phyloP scores from a whole-genome alignment of 495 filamentous ascomycete genomes.

The Aspergillus carlsbadensis region DNA sequence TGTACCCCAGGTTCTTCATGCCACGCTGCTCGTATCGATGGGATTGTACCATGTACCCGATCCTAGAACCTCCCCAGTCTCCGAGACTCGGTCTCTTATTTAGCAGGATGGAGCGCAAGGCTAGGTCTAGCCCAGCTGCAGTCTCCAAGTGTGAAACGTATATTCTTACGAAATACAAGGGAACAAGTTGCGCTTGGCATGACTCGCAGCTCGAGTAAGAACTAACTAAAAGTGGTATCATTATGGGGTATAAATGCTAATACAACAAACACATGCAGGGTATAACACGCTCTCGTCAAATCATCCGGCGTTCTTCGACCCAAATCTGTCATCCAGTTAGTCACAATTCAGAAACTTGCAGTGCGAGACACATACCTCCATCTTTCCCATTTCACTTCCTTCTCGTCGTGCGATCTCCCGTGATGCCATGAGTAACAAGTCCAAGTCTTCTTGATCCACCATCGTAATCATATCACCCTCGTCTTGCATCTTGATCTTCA shows the following conservation, averaged over 20 bases:
- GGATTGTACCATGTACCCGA: slow-evolving; percentile 24
- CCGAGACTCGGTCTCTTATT: too few species aligned
- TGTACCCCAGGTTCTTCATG: too few species aligned
- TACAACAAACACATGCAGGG: slow-evolving; percentile 16
- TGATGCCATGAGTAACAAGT: slow-evolving; percentile 71
- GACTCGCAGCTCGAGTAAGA: neutral
- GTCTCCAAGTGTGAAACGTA: too few species aligned
- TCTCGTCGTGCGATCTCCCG: slow-evolving; percentile 70
- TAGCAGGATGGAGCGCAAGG: too few species aligned
- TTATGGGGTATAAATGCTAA: slow-evolving; percentile 20
- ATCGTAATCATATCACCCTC: slow-evolving; percentile 93
- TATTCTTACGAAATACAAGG: slow-evolving; percentile 22
- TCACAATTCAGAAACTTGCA: neutral
- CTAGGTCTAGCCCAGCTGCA: too few species aligned
- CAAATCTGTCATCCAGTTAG: slow-evolving; percentile 52
- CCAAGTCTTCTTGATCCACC: slow-evolving; percentile 94
- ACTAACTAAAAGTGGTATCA: slow-evolving; percentile 1
- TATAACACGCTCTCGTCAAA: slow-evolving; percentile 25
- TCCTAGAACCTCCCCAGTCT: too few species aligned
- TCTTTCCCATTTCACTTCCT: slow-evolving; percentile 82
- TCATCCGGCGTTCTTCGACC: slow-evolving; percentile 55
- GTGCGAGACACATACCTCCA: slow-evolving; percentile 70
- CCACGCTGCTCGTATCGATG: too few species aligned
- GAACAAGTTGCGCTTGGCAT: neutral
- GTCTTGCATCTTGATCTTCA: slow-evolving; percentile 86